A percentile compares a stretch with the other conserved stretches of the same genome.
phyloP scores from a whole-genome alignment of 768 basidiomycete genomes.

The Pisolithus microcarpus region DNA sequence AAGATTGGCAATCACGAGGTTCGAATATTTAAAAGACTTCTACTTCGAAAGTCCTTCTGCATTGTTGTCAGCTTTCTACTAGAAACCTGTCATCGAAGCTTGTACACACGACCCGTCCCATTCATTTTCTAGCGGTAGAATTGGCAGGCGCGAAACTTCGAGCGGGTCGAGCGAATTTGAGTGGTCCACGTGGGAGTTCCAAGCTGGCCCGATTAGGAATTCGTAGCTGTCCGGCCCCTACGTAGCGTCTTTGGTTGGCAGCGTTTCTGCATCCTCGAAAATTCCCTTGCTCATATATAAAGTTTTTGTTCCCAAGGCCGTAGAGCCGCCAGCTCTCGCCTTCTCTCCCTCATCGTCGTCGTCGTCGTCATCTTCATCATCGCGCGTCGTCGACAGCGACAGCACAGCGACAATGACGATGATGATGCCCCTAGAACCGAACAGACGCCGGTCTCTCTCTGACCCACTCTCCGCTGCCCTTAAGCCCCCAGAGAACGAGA shows the following conservation, averaged over 20 bases:
- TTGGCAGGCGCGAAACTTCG: too few relatives aligned
- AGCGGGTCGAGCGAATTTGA: background rate
- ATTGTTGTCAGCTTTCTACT: too few relatives aligned
- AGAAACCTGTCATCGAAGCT: background rate
- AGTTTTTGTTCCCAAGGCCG: slow-evolving; percentile 7
- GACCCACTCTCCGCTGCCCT: slow-evolving; percentile 67
- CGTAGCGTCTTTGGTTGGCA: slow-evolving; percentile 8
- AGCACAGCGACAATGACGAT: slow-evolving; percentile 9
- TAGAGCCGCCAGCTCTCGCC: slow-evolving; percentile 12
- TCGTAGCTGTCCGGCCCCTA: slow-evolving; percentile 14
- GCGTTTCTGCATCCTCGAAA: slow-evolving; percentile 9
- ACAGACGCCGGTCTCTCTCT: slow-evolving; percentile 42
- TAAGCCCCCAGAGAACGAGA: slow-evolving; percentile 67
- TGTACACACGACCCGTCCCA: background rate
- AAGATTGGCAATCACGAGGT: background rate
- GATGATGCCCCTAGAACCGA: slow-evolving; percentile 27
- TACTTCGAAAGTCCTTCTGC: too few relatives aligned
- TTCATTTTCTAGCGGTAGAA: background rate
- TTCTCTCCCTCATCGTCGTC: background rate
- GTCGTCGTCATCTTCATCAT: background rate
- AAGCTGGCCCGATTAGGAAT: slow-evolving; percentile 19
- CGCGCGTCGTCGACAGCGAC: background rate
- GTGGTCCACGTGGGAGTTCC: slow-evolving; percentile 1
- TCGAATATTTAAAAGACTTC: background rate
- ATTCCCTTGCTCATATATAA: slow-evolving; percentile 7